Base-by-base conservation (phyloP, 2,329 filamentous ascomycete species). In the Pseudopithomyces chartarum region DNA sequence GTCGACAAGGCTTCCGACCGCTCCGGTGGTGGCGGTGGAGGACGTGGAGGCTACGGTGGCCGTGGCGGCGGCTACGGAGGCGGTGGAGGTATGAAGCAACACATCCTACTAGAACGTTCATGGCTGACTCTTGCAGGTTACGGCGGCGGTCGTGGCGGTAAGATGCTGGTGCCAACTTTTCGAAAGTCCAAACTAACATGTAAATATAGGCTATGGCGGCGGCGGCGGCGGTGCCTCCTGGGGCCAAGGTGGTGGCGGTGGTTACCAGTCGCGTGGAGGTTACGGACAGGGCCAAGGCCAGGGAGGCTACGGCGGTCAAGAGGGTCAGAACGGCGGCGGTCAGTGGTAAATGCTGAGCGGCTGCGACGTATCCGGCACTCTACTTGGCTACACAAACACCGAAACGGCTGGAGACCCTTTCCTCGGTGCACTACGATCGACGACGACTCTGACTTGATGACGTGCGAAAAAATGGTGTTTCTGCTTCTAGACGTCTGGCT, bases 1-100 rank as follows among this genome's bases (percentile, higher is more conserved):
- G 94, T 99, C 64, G 94, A 98, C 81, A 96, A 93, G 79, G 95
- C 93, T 60, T 93, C 92, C 56, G 93, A 97, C 78, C 84, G 84
- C 52, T 84, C 87, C 50, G 82, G 84, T 52, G 81, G 83, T 34
- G 75, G 76, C 49, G 67, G 73, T 15, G 73, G 75, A 19, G 70
- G 72, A 22, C 69, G 74, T 51, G 68, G 69, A 39, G 66, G 66
- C 10, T 52, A 56, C 29, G 66, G 68, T 20, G 62, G 54, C n/a
- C 49, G 54, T 17, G 66, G 69, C 32, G 63, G 65, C 20, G 63
- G 65, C 20, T 71, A 71, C 20, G 68, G 69, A 19, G 55, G 47
- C 13, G 33, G 47, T 2, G 34, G 40, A 11, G 40, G 56, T 61
- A 53, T 49, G 55, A 55, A 29, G 54, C 32, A 23, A 43, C 15